These are phyloP conservation scores for Fistulinella prunicolor DNA, from an alignment of 768 basidiomycete species.

Conservation along the genomic window DNA sequence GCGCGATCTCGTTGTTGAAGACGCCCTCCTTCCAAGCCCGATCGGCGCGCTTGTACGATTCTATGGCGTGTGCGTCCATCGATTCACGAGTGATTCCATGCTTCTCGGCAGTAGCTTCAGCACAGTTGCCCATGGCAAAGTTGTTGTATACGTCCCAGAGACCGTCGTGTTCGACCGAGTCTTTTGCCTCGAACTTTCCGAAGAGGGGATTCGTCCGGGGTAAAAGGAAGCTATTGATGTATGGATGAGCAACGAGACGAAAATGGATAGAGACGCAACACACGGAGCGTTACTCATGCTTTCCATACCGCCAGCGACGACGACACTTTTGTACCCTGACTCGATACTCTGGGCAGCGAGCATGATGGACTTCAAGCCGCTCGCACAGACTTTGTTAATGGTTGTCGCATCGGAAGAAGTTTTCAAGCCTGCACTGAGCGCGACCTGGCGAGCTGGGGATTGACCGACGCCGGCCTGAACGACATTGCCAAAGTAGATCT, in stretches of 20 bases:
- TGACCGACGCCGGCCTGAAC: conserved; percentile 97
- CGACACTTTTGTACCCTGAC: conserved; percentile 79
- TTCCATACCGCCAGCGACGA: conserved; percentile 98
- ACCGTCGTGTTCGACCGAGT: conserved; percentile 89
- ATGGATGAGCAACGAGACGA: conserved; percentile 2
- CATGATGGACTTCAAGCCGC: conserved; percentile 94
- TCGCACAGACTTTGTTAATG: conserved; percentile 99
- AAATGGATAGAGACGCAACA: conserved; percentile 34
- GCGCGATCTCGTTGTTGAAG: conserved; percentile 86
- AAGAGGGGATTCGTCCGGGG: conserved; percentile 80
- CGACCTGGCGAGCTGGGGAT: conserved; percentile 96
- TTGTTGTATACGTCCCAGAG: conserved; percentile 98
- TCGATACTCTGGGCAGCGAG: conserved; percentile 89
- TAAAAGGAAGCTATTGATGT: conserved; percentile 61
- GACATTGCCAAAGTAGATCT: conserved; percentile 97
- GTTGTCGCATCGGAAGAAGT: conserved; percentile 93
- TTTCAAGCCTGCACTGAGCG: conserved; percentile 83
- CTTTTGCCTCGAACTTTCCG: conserved; percentile 84
- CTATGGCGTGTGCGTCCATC: conserved; percentile 88
- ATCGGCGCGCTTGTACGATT: conserved; percentile 92
- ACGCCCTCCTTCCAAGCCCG: conserved; percentile 85
- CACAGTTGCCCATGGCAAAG: conserved; percentile 98
- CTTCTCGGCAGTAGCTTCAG: conserved; percentile 81
- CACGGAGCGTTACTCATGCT: conserved; percentile 99
- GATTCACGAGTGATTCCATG: conserved; percentile 80